Conservation (phyloP, 2,329 filamentous ascomycete genomes). For the Ophiostoma australiae region DNA sequence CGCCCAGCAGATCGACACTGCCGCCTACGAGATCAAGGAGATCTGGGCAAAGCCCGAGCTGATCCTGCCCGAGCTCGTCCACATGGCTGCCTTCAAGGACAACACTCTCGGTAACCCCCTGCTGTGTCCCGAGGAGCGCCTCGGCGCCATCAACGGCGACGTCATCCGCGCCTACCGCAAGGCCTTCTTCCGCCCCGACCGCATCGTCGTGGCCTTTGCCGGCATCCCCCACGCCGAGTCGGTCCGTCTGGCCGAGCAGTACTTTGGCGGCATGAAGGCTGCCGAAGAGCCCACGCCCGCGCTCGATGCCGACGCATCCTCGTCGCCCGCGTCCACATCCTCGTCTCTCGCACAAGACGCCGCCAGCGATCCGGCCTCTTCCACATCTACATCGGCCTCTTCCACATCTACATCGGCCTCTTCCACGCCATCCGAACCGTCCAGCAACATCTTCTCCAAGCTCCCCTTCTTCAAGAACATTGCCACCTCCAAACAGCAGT, state of each 20-base stretch:
- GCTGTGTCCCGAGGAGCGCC: conserved; percentile 79
- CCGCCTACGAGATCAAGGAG: conserved; percentile 91
- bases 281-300: conserved; percentile 36
- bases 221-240: conserved; percentile 80
- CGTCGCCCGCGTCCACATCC: conserved; percentile 22
- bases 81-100: conserved; percentile 91
- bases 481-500: conserved; percentile 64
- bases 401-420: conserved; percentile 31
- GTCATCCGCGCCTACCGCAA: conserved; percentile 75
- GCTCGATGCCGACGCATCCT: conserved; percentile 30
- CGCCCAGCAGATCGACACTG: conserved; percentile 78
- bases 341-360: conserved; percentile 19
- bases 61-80: conserved; percentile 89
- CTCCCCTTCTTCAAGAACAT: conserved; percentile 82
- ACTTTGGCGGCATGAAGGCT: conserved; percentile 85
- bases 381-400: background rate
- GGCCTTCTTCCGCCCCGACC: conserved; percentile 80
- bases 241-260: conserved; percentile 70
- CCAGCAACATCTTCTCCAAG: conserved; percentile 66
- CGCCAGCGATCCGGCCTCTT: background rate
- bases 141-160: conserved; percentile 66
- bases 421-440: conserved; percentile 30
- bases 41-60: conserved; percentile 98
- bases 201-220: conserved; percentile 92
- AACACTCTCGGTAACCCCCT: conserved; percentile 94